Base-by-base conservation (phyloP, 2,329 filamentous ascomycete genomes). In the Pseudopithomyces maydicus region DNA sequence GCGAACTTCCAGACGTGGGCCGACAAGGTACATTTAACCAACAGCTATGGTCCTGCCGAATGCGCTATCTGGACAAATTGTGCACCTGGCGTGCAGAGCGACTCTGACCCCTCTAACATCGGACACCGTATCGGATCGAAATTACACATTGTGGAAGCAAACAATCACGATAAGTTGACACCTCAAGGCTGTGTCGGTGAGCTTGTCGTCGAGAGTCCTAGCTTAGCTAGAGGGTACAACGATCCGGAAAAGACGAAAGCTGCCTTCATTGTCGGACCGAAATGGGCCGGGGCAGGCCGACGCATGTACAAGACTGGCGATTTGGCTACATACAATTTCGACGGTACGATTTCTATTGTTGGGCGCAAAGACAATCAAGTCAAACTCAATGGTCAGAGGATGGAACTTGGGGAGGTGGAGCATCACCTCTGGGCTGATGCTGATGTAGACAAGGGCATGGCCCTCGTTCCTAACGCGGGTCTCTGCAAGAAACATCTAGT, bases 101-200 rank as follows among this genome's bases (percentile, higher is more conserved):
- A 60, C 1, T 48, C 56, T n/a, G 53, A 54, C 41, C 57, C 59
- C 1, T 57, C 48, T 22, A 54, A 54, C 29, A 75, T 87, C 8
- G 73, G 78, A 1, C 80, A 78, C 35, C 75, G 77, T 4, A 43
- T 51, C 42, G 54, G 52, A 12, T 33, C 32, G 6, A 33, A 5
- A 11, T 2, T 42, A 5, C 63, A 60, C 60, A 45, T 78, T 36
- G 71, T 74, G 6, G 56, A 64, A 19, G 44, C 52, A 6, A 29
- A 33, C 11, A 56, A 66, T 35, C 55, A 58, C 43, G 53, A 67
- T 19, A 35, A 41, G 11, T 53, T 70, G 8, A 47, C 56, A 10
- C 61, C 64, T 14, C 17, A 58, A 5, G 63, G 63, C 20, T 45
- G 29, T 10, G 50, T 62, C 14, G 67, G 67, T 3, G 67, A 70